Percentiles rank a stretch among this genome's conserved stretches.
phyloP scores from a whole-genome alignment of 1,284 basidiomycete species.

The Ustilago curta region DNA sequence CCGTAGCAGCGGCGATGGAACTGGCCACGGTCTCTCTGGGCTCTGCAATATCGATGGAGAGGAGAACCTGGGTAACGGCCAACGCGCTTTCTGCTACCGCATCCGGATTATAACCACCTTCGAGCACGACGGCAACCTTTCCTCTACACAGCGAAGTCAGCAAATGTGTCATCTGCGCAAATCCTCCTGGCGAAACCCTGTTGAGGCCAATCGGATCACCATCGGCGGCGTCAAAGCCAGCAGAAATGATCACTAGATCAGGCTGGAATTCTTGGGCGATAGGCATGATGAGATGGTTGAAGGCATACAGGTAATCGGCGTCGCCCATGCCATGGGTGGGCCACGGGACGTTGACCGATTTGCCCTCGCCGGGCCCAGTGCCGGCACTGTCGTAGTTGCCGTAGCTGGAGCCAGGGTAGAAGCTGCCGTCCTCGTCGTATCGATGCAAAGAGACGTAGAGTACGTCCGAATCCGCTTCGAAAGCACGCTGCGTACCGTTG shows the following conservation, averaged over 20 bases:
- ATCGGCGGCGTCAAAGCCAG: slow-evolving; percentile 95
- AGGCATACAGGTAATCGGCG: slow-evolving; percentile 95
- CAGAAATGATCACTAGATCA: slow-evolving; percentile 95
- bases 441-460: slow-evolving; percentile 97
- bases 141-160: slow-evolving; percentile 89
- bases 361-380: slow-evolving; percentile 79
- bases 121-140: slow-evolving; percentile 89
- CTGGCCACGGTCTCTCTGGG: slow-evolving; percentile 70
- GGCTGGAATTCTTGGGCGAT: slow-evolving; percentile 96
- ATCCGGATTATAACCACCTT: slow-evolving; percentile 96
- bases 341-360: slow-evolving; percentile 97
- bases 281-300: slow-evolving; percentile 95
- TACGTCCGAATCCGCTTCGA: slow-evolving; percentile 88
- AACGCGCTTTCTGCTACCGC: slow-evolving; percentile 87
- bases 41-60: slow-evolving; percentile 85
- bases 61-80: slow-evolving; percentile 84
- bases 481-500: slow-evolving; percentile 95
- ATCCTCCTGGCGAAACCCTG: slow-evolving; percentile 89
- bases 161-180: slow-evolving; percentile 99
- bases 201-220: slow-evolving; percentile 93
- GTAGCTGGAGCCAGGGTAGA: slow-evolving; percentile 92
- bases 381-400: slow-evolving; percentile 88
- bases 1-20: slow-evolving; percentile 79
- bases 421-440: slow-evolving; percentile 79
- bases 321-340: slow-evolving; percentile 88